Base-by-base conservation (phyloP, 179 eudicot species). In the Patellifolia procumbens region DNA sequence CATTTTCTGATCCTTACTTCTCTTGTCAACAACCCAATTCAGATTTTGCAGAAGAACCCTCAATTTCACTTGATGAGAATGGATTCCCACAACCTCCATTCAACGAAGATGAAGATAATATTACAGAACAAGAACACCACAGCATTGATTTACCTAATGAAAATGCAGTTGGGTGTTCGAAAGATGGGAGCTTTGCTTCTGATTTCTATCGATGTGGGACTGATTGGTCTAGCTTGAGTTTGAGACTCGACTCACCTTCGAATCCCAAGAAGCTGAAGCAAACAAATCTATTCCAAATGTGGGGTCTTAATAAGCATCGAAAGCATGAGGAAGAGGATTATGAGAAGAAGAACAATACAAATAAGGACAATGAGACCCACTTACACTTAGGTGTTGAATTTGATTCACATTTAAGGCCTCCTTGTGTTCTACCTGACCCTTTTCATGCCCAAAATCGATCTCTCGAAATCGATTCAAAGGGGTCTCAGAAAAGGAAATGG, bases 271-370 rank as follows among this genome's bases (percentile, higher is more conserved):
- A 78, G 72, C 72, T 86, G 37, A 84, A 83, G 74, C 92, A 89
- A 75, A 72, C 62, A 4, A 73, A 81, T 60, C 82, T 89, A 0
- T 84, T 89, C n/a, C 88, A 84, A 67, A 76, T 84, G 82, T 89
- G 92, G 92, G 89, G 90, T 3, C 31, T 82, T 63, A 56, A 68
- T 63, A 56, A 68, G 4, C 9, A 12, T 31, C 10, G 43, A 11
- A 81, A 58, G 31, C 39, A 37, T 58, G 51, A 52, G 0, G 39
- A 68, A 0, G 29, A 49, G 2, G 78, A 34, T 0, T 29, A 49
- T 42, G 66, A 68, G 31, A 43, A 31, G 75, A 39, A 29, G 1
- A n/a, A 63, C 7, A 51, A 65, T 12, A 51, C 0, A 51, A 56
- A 63, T 31, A 52, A 69, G 42, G 24, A 51, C 17, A 32, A 43